Evolutionary conservation across 2,329 filamentous ascomycete genomes (phyloP), one percentile per base, ranked within the genome.

Genomic region (Arthroderma uncinatum): DNA sequence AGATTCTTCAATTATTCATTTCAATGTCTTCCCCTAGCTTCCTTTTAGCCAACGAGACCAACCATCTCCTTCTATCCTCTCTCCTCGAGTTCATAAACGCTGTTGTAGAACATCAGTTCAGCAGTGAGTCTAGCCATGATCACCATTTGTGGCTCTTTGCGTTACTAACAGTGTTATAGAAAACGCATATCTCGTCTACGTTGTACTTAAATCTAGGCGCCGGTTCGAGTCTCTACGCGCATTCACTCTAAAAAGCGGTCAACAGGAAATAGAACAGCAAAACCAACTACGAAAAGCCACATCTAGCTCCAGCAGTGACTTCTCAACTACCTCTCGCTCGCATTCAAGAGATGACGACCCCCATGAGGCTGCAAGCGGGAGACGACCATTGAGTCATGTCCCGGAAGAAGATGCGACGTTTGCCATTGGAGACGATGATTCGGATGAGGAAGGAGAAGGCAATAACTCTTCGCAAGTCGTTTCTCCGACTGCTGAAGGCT

Each of bases 21-120:
- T 93, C 88, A 34, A 95, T 97, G 87, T 94, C 92, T 7, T 88
- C 90, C 0, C 92, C 93, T 0, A 89, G 87, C 33, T 98, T 97
- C 68, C 75, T 98, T 8, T 77, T 97, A 16, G 89, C 89, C 6
- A 97, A 95, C 64, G 93, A 98, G 58, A 87, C 82, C 37, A 98
- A 98, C 63, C 88, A 97, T 67, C 76, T 78, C 33, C 80, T 97
- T 3, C 77, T 98, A 5, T 81, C 83, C 53, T 91, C 90, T 0
- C 73, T 97, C 25, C 77, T 98, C 8, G 89, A 96, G 67, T 91
- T 89, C 0, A 84, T 97, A 66, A 95, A 93, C 68, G 83, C 89
- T 1, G 86, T 95, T 44, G 77, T 97, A 37, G 93, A 97, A 71
- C 88, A 96, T 68, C 86, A 95, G 66, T 93, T 89, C 67, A 79